Conservation (phyloP, 345 rosid genomes). For the Passiflora organensis region DNA sequence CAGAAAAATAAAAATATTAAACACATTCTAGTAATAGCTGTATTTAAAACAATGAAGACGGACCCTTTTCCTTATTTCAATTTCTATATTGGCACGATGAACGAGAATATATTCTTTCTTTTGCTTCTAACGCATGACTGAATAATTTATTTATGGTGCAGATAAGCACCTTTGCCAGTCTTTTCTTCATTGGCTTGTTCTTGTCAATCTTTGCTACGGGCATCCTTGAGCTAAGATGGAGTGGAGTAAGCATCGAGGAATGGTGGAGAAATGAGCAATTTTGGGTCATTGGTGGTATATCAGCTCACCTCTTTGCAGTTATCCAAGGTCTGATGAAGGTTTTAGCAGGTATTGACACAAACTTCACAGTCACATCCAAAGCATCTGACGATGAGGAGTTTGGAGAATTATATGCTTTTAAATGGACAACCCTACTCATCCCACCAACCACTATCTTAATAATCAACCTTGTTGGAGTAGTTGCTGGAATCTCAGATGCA, state of each 20-base stretch:
- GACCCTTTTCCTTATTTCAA: not conserved
- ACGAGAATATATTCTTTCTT: not conserved
- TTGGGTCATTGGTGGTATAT: constrained; percentile 95
- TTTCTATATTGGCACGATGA: not conserved
- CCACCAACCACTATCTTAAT: constrained; percentile 94
- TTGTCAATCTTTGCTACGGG: constrained; percentile 76
- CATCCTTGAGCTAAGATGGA: constrained; percentile 88
- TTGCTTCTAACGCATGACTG: constrained; percentile 1
- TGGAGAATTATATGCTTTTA: constrained; percentile 81
- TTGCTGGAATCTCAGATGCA: constrained; percentile 91
- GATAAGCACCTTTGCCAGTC: constrained; percentile 94
- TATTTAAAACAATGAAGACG: not conserved
- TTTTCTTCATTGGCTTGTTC: constrained; percentile 81
- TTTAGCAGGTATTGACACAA: constrained; percentile 87
- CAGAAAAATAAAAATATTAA: too few relatives aligned
- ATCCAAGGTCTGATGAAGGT: constrained; percentile 82
- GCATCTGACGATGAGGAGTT: constrained; percentile 81
- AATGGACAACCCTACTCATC: constrained; percentile 89
- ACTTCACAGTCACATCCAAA: constrained; percentile 94
- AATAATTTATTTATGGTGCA: constrained; percentile 19
- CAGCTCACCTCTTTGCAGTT: constrained; percentile 92
- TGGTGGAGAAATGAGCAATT: constrained; percentile 99
- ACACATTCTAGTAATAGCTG: too few relatives aligned
- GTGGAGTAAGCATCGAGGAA: constrained; percentile 97
- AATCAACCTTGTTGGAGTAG: constrained; percentile 89